Conservation (phyloP, 768 basidiomycete species). For the Pisolithus orientalis region DNA sequence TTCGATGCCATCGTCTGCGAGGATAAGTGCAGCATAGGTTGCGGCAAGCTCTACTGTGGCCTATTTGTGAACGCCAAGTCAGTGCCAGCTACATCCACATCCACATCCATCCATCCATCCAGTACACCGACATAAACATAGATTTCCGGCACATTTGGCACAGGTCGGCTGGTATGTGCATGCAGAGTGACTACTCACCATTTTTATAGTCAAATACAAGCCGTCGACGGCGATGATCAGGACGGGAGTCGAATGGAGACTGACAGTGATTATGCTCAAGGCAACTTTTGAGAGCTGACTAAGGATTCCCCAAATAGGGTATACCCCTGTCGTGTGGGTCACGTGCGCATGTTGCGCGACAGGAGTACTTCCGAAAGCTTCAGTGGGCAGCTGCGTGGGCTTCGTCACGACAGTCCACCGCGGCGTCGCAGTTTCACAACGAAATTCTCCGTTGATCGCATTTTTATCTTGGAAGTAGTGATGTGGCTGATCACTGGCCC, state of each 20-base stretch:
- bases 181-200: slow-evolving; percentile 16
- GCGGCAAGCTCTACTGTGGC: slow-evolving; percentile 77
- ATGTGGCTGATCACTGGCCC: slow-evolving; percentile 57
- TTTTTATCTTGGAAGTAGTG: not conserved
- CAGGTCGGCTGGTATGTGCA: not conserved
- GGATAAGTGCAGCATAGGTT: slow-evolving; percentile 96
- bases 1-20: slow-evolving; percentile 95
- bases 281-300: not conserved
- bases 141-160: not conserved
- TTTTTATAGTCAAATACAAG: slow-evolving; percentile 9
- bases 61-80: slow-evolving; percentile 21
- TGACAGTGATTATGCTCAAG: no score
- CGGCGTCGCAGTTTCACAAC: no score
- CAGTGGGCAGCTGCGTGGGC: not conserved
- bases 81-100: slow-evolving; percentile 6
- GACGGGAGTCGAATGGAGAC: not conserved
- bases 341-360: no score
- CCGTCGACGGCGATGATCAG: slow-evolving; percentile 13
- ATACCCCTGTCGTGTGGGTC: not conserved
- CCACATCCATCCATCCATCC: slow-evolving; percentile 20
- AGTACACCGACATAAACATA: not conserved
- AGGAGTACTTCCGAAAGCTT: no score
- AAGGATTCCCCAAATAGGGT: not conserved
- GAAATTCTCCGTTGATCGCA: not conserved
- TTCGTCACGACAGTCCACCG: not conserved